phyloP scores from a whole-genome alignment of 2,329 filamentous ascomycete species.

The Xylaria sp. region DNA sequence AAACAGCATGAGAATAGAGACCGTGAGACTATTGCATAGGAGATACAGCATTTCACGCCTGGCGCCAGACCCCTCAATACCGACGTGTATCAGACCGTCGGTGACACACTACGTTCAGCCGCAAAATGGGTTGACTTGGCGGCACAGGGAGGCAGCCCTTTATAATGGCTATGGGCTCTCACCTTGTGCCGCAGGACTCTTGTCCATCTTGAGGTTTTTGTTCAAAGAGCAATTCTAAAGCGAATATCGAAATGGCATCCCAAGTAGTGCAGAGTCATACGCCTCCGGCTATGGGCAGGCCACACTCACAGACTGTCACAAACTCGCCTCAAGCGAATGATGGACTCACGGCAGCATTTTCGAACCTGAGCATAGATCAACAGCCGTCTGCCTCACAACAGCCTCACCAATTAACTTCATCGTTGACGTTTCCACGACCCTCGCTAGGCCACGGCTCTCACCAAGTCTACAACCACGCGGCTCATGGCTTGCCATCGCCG shows the following conservation, averaged over 20 bases:
- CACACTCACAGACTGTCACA: constrained; percentile 20
- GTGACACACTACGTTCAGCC: constrained; percentile 29
- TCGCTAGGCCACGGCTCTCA: neutral
- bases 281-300: constrained; percentile 9
- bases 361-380: constrained; percentile 30
- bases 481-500: constrained; percentile 26
- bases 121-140: constrained; percentile 18
- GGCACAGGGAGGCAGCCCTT: constrained; percentile 15
- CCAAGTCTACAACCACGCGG: constrained; percentile 15
- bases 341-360: constrained; percentile 31
- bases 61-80: neutral
- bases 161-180: constrained; percentile 17
- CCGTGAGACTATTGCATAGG: neutral
- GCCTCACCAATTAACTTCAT: constrained; percentile 3
- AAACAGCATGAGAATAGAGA: neutral
- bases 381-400: constrained; percentile 13
- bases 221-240: neutral
- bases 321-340: constrained; percentile 8
- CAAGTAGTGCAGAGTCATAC: constrained; percentile 22
- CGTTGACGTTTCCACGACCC: constrained; percentile 7
- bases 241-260: constrained; percentile 27
- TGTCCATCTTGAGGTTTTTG: neutral
- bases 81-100: constrained; percentile 3
- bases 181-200: neutral
- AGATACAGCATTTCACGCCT: neutral